Evolutionary conservation across 768 basidiomycete genomes (phyloP).

Genomic region (Tylopilus cervinicoccineus): DNA sequence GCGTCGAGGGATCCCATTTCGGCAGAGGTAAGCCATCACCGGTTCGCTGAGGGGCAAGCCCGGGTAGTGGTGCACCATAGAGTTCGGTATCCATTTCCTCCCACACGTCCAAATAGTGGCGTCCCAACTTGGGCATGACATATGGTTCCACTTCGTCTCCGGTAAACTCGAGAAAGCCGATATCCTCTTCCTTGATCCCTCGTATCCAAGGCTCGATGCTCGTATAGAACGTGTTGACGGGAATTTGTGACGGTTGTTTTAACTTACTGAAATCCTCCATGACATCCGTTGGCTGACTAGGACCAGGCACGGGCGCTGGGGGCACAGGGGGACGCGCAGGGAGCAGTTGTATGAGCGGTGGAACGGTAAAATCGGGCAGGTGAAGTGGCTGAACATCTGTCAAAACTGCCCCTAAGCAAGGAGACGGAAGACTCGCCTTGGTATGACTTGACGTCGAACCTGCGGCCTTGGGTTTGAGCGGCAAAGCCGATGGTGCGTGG

Average conservation of each 20-base stretch:
- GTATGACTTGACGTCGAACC: constrained; percentile 39
- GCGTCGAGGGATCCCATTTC: constrained; percentile 80
- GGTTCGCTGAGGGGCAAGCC: constrained; percentile 37
- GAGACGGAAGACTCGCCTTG: constrained; percentile 41
- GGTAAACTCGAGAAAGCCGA: constrained; percentile 88
- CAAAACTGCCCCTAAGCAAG: constrained; percentile 4
- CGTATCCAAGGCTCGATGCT: constrained; percentile 89
- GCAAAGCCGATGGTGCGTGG: constrained; percentile 34
- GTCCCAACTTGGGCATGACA: constrained; percentile 79
- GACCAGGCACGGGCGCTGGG: constrained; percentile 67
- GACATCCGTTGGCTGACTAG: constrained; percentile 80
- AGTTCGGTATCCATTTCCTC: constrained; percentile 79
- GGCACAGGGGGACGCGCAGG: constrained; percentile 61
- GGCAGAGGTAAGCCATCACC: constrained; percentile 40
- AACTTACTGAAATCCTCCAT: constrained; percentile 84
- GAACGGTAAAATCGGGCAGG: constrained; percentile 63
- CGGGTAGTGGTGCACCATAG: constrained; percentile 40
- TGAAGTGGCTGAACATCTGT: constrained; percentile 23
- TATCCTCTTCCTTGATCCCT: constrained; percentile 88
- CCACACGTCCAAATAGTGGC: constrained; percentile 88
- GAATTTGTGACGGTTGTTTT: constrained; percentile 70
- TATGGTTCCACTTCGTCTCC: constrained; percentile 90
- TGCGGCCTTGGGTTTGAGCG: constrained; percentile 56
- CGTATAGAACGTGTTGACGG: constrained; percentile 76
- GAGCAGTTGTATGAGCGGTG: constrained; percentile 46